These are phyloP conservation scores for Xylaria sp. DNA, from an alignment of 2,329 filamentous ascomycete species.

Conservation along the genomic window DNA sequence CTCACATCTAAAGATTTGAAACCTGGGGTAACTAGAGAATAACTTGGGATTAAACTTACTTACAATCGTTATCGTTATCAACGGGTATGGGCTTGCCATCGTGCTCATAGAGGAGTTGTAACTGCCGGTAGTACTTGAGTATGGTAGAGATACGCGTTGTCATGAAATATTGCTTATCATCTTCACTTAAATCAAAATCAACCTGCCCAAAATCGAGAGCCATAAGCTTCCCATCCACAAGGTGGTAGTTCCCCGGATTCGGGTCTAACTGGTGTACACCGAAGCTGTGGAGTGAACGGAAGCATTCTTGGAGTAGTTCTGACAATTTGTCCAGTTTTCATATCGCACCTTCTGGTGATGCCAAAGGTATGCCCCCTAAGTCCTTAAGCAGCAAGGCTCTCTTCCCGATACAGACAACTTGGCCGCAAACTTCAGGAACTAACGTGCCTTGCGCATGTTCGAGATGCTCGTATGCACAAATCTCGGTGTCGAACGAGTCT, in stretches of 20 bases:
- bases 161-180: slow-evolving; percentile 6
- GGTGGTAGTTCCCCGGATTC: slow-evolving; percentile 6
- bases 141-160: slow-evolving; percentile 1
- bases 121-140: neutral
- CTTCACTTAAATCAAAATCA: slow-evolving; percentile 9
- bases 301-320: slow-evolving; percentile 10
- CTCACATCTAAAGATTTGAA: too few species aligned
- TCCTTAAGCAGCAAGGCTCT: neutral
- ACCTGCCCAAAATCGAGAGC: slow-evolving; percentile 6
- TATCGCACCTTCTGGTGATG: slow-evolving; percentile 6
- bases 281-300: slow-evolving; percentile 4
- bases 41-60: too few species aligned
- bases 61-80: too few species aligned
- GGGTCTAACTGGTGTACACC: slow-evolving; percentile 2
- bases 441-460: neutral
- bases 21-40: too few species aligned
- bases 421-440: neutral
- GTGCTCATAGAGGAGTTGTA: slow-evolving; percentile 4
- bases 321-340: slow-evolving; percentile 3
- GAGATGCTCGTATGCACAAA: neutral
- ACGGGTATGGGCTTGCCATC: too few species aligned
- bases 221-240: slow-evolving; percentile 6
- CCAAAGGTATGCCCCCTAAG: slow-evolving; percentile 2
- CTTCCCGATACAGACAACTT: neutral
- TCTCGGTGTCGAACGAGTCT: slow-evolving; percentile 5